Base-by-base conservation (phyloP, 805 yeast species). In the Kluyveromyces siamensis region DNA sequence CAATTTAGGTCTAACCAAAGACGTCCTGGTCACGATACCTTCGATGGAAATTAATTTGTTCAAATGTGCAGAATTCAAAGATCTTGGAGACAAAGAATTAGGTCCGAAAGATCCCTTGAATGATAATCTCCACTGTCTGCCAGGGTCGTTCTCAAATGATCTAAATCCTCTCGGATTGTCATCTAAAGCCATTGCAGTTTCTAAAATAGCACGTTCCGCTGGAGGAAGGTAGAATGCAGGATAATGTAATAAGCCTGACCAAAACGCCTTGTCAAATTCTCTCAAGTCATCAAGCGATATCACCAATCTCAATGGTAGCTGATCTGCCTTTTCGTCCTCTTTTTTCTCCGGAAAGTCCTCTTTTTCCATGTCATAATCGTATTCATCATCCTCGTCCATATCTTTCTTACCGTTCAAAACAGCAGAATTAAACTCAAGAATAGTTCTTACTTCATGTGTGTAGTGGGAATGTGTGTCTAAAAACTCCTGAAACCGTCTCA, bases 11-110 rank as follows among this genome's bases (percentile, higher is more conserved):
- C 98, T 77, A 40, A 93, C 95, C 50, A 93, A 73, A 1, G 97
- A 89, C 30, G 96, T 90, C 54, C 93, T 76, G 1, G 98, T 91
- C 16, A 93, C 96, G 57, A 93, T 93, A 48, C 99, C 99, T 68
- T 93, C 97, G 21, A 93, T 74, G 1, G 95, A 82, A 41, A 93
- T 80, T 77, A 91, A 72, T 61, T 83, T 83, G 48, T 96, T 88
- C 46, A 93, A 71, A 54, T 79, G 83, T 13, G 75, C 68, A 2
- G 98, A 83, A 50, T 83, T 79, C 49, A 93, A 80, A 2, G 96
- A 81, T 60, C 98, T 77, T 18, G 99, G 97, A 21, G 89, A 83
- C 27, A 91, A 81, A 41, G 84, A 77, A 62, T 89, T 90, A 48
- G 82, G 79, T 48, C 98, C 98, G 67, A 93, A 88, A 0, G 97